Evolutionary conservation across 2,329 filamentous ascomycete species (phyloP).

Genomic region (Triangularia setosa): DNA sequence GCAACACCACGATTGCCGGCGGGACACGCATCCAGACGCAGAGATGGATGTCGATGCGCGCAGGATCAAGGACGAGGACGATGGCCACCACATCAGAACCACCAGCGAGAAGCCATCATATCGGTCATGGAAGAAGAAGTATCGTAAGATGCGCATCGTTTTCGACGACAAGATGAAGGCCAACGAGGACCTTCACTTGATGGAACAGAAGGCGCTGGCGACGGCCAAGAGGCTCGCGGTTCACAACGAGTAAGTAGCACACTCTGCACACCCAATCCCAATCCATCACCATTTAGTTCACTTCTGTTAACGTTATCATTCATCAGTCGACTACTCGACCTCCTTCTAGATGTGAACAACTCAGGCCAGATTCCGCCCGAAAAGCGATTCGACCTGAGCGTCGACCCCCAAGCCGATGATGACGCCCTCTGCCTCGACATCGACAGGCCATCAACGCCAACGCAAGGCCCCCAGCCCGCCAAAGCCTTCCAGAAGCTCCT

Average conservation of each 20-base stretch:
- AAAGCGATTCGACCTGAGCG: conserved; percentile 68
- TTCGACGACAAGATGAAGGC: conserved; percentile 77
- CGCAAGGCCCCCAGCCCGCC: conserved; percentile 40
- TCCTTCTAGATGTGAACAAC: conserved; percentile 86
- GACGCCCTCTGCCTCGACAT: conserved; percentile 69
- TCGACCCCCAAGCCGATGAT: conserved; percentile 42
- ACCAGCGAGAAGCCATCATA: conserved; percentile 50
- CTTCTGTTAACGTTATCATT: conserved; percentile 9
- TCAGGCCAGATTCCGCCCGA: conserved; percentile 71
- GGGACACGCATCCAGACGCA: neutral
- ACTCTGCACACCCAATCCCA: neutral
- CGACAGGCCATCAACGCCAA: conserved; percentile 65
- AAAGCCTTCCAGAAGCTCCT: conserved; percentile 51
- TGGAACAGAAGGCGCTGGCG: conserved; percentile 75
- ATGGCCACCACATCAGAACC: conserved; percentile 31
- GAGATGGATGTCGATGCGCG: conserved; percentile 32
- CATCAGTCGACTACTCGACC: conserved; percentile 75
- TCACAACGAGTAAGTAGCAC: conserved; percentile 76
- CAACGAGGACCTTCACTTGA: conserved; percentile 75
- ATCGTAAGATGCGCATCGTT: conserved; percentile 78
- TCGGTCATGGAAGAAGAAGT: conserved; percentile 86
- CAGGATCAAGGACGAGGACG: conserved; percentile 41
- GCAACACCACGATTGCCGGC: neutral
- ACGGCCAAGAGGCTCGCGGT: conserved; percentile 80
- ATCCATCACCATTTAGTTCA: conserved; percentile 4